phyloP scores from a whole-genome alignment of 108 stramenopile genomes.

The Chaetoceros tenuissimus region DNA sequence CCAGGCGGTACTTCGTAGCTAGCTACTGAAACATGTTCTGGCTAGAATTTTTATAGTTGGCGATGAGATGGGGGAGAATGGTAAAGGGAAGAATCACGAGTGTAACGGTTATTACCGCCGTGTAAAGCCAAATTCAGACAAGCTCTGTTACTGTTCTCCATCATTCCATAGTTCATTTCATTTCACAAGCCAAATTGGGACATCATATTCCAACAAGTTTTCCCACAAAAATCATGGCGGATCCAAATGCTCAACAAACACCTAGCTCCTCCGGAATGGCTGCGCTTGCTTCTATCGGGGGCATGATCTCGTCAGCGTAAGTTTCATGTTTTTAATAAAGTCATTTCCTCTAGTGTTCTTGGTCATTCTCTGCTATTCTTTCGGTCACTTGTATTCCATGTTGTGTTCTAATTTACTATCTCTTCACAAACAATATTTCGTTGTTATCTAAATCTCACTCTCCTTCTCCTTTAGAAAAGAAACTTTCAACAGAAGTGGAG shows the following conservation, averaged over 20 bases:
- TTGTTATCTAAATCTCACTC: no score
- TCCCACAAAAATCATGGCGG: not conserved
- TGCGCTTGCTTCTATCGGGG: not conserved
- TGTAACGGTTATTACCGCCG: no score
- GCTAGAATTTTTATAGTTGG: no score
- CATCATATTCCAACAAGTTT: not conserved
- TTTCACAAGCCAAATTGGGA: not conserved
- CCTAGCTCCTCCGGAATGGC: not conserved
- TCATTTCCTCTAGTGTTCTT: no score
- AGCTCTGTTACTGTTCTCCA: not conserved
- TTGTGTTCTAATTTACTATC: no score
- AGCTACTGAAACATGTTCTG: no score
- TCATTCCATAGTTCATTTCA: not conserved
- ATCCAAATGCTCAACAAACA: not conserved
- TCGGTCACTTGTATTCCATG: no score
- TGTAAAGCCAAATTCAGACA: no score
- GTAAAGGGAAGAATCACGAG: no score
- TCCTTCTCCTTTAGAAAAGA: constrained; percentile 44
- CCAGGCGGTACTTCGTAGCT: no score
- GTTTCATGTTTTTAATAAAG: not conserved
- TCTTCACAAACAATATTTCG: no score
- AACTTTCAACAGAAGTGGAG: constrained; percentile 71
- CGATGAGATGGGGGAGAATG: no score
- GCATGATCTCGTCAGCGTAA: not conserved
- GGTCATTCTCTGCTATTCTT: not conserved